Conservation (phyloP, 1,139 yeast genomes). For the Candida smagusa region DNA sequence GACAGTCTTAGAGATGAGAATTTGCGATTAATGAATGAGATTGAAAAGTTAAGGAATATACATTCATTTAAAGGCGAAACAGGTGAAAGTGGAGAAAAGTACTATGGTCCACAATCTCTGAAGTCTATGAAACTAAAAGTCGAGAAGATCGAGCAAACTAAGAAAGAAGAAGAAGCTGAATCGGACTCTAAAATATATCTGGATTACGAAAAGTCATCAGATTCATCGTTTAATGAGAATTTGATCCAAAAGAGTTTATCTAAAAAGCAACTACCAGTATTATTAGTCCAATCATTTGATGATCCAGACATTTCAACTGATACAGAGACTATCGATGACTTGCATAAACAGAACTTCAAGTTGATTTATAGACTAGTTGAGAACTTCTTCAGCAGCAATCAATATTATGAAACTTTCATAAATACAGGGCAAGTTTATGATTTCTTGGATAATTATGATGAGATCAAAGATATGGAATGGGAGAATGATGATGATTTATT, state of each 20-base stretch:
- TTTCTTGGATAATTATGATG: conserved; percentile 28
- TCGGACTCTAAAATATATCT: conserved; percentile 11
- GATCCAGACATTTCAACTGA: conserved; percentile 23
- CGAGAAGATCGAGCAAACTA: conserved; percentile 23
- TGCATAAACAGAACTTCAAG: conserved; percentile 20
- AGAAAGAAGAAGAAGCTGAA: background rate
- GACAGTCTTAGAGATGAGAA: background rate
- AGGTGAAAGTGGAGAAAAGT: conserved; percentile 31
- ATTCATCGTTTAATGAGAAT: conserved; percentile 4
- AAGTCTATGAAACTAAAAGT: conserved; percentile 35
- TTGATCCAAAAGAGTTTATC: conserved; percentile 26
- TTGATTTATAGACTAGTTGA: conserved; percentile 29
- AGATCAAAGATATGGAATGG: conserved; percentile 39
- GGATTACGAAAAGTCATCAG: conserved; percentile 10
- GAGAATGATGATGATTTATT: conserved; percentile 50
- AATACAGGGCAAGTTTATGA: conserved; percentile 23
- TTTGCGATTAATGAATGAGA: background rate
- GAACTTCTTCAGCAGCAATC: conserved; percentile 28
- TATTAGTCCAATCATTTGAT: conserved; percentile 14
- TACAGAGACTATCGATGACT: conserved; percentile 19
- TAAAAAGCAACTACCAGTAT: conserved; percentile 29
- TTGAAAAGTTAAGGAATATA: background rate
- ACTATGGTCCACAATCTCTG: conserved; percentile 51
- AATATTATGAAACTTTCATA: conserved; percentile 33
- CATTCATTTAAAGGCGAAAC: conserved; percentile 13